Conservation (phyloP, 306 rosid genomes). For the Vigna hirtella region DNA sequence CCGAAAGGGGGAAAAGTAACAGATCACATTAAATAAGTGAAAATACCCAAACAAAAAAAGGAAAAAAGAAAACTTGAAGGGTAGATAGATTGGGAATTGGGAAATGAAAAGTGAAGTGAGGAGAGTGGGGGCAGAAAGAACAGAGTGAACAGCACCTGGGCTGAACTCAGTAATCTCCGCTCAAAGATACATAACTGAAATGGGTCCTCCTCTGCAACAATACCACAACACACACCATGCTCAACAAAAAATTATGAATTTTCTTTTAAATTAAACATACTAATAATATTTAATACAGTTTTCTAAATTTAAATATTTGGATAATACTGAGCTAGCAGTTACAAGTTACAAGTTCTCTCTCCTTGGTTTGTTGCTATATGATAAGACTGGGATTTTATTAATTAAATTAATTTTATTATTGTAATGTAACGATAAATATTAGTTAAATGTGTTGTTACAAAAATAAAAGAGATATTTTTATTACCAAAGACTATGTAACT, state of each 20-base stretch:
- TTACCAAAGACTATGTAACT: conserved; percentile 17
- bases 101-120: conserved; percentile 6
- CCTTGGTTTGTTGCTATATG: neutral
- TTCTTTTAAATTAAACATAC: neutral
- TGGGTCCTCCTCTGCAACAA: conserved; percentile 56
- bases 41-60: neutral
- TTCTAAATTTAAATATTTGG: neutral
- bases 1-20: conserved; percentile 37
- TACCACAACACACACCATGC: conserved; percentile 49
- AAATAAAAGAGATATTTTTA: conserved; percentile 21
- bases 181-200: conserved; percentile 54
- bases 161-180: conserved; percentile 68
- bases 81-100: conserved; percentile 47
- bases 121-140: conserved; percentile 42
- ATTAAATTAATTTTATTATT: neutral
- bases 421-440: neutral
- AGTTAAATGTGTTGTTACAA: neutral
- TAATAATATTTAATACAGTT: neutral
- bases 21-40: conserved; percentile 62
- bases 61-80: conserved; percentile 24
- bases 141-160: conserved; percentile 44
- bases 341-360: conserved; percentile 36
- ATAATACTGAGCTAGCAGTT: neutral
- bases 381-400: neutral
- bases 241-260: conserved; percentile 3